Evolutionary conservation across 306 rosid species (phyloP).

Genomic region (Vigna trinervia): DNA sequence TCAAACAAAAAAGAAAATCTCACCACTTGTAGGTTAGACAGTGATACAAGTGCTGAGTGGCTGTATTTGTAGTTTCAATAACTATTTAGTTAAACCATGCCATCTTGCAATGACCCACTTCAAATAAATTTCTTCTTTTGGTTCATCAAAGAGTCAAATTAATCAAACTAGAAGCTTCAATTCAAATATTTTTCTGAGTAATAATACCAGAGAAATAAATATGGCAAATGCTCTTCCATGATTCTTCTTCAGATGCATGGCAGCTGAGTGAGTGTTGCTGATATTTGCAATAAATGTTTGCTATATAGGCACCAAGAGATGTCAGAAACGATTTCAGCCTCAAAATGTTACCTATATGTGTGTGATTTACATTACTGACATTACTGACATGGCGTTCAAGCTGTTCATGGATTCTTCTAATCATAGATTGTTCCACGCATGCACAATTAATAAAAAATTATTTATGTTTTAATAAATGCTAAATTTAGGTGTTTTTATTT

Average conservation of each 20-base stretch:
- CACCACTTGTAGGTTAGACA: not conserved
- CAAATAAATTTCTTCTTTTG: not conserved
- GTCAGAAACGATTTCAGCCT: constrained; percentile 14
- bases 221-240: not conserved
- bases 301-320: not conserved
- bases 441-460: too few species aligned
- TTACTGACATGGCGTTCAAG: too few species aligned
- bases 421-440: too few species aligned
- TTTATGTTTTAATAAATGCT: too few species aligned
- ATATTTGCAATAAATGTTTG: not conserved
- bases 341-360: not conserved
- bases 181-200: not conserved
- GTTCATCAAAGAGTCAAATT: not conserved
- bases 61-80: constrained; percentile 5
- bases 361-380: too few species aligned
- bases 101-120: constrained; percentile 22
- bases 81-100: constrained; percentile 13
- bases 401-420: too few species aligned
- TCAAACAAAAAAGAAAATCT: too few species aligned
- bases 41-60: constrained; percentile 23
- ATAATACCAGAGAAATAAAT: not conserved
- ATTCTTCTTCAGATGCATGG: not conserved
- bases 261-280: not conserved
- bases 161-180: not conserved
- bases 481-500: too few species aligned